Evolutionary conservation across 768 basidiomycete genomes (phyloP), one percentile per base, ranked within the genome.

Genomic region (Mycena maculata): DNA sequence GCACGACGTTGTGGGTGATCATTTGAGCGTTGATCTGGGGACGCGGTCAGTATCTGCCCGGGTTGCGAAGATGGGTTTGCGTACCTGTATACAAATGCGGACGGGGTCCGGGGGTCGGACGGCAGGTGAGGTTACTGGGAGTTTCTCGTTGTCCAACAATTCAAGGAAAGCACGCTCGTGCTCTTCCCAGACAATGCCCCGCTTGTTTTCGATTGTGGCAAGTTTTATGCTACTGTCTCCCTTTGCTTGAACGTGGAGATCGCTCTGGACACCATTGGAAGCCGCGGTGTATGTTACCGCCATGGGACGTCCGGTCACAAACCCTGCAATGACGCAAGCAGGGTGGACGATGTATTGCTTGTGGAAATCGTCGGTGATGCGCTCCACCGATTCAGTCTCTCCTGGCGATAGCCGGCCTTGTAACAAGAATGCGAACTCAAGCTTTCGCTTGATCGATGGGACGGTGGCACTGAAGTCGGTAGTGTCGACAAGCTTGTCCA

Each of bases 61-160:
- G n/a, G n/a, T 31, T 4, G 52, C 30, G 18, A 54, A 33, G 52
- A 54, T 54, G 25, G 22, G 4, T 15, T 54, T 36, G 52, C 33
- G 42, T 56, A 56, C 54, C 54, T 56, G 54, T 22, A 41, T 10
- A 9, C 54, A 56, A 7, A 56, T 56, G 4, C 54, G 54, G 13
- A 56, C 38, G 13, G n/a, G 38, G 22, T 36, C n/a, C 22, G 3
- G 2, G 39, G 54, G 36, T n/a, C 42, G 41, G 5, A 25, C 54
- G 3, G 38, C 23, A 39, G 33, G 22, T 7, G 5, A 27, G 22
- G 27, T 25, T 25, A 10, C 39, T 12, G 54, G 54, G 38, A 56
- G 27, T 5, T 7, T 10, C 23, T 3, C 11, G 22, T 12, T 2
- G 23, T 9, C 39, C 16, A 56, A 39, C 22, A 56, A 41, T 6